A percentile compares a stretch with the other conserved stretches of the same genome.
phyloP scores from a whole-genome alignment of 2,329 filamentous ascomycete genomes.

The Fusarium sp. region DNA sequence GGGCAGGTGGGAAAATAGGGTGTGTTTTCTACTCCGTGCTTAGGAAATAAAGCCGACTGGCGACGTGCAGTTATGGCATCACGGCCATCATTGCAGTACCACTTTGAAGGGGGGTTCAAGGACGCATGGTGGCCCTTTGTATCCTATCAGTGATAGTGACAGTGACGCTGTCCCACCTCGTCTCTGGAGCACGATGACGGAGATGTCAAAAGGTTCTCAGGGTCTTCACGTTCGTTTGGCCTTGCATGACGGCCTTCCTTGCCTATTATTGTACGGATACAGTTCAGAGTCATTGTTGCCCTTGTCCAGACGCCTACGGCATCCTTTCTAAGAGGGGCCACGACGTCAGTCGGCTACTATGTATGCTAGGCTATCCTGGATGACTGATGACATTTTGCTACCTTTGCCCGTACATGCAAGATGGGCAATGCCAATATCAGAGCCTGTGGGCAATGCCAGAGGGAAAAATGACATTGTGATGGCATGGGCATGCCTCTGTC shows the following conservation, averaged over 20 bases:
- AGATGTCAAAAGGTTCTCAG: conserved; percentile 39
- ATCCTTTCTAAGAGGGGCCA: conserved; percentile 42
- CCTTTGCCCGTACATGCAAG: conserved; percentile 34
- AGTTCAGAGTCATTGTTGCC: conserved; percentile 5
- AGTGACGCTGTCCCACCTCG: conserved; percentile 45
- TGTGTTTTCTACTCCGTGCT: conserved; percentile 9
- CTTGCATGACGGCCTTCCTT: conserved; percentile 26
- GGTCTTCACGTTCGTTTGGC: conserved; percentile 41
- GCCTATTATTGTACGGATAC: conserved; percentile 7
- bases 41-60: conserved; percentile 31
- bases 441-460: conserved; percentile 12
- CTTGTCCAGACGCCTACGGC: conserved; percentile 40
- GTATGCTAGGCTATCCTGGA: conserved; percentile 43
- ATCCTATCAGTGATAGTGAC: conserved; percentile 26
- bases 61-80: conserved; percentile 46
- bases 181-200: conserved; percentile 49
- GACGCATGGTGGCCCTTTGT: conserved; percentile 19
- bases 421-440: conserved; percentile 18
- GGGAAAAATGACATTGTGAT: conserved; percentile 21
- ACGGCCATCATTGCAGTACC: conserved; percentile 50
- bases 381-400: conserved; percentile 47
- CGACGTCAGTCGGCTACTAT: conserved; percentile 46
- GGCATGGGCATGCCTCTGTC: conserved; percentile 34
- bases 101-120: conserved; percentile 31
- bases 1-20: conserved; percentile 38